phyloP scores from a whole-genome alignment of 2,329 filamentous ascomycete genomes.

The Colletotrichum noveboracense region DNA sequence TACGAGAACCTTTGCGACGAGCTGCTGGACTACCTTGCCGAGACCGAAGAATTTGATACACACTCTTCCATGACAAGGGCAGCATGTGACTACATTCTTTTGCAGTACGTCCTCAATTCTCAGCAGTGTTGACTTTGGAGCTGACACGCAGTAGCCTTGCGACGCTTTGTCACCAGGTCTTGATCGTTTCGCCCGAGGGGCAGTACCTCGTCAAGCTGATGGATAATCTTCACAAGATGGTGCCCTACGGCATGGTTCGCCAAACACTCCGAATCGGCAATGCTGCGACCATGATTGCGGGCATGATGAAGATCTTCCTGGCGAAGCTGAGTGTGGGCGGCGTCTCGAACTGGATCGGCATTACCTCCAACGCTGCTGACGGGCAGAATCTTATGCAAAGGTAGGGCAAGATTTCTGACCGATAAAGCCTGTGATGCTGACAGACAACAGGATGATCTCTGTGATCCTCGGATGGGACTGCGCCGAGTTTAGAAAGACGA shows the following conservation, averaged over 20 bases:
- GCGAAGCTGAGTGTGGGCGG: conserved; percentile 79
- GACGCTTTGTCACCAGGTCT: conserved; percentile 75
- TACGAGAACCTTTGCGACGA: conserved; percentile 72
- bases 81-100: conserved; percentile 68
- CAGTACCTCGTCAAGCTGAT: conserved; percentile 75
- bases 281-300: conserved; percentile 81
- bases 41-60: conserved; percentile 67
- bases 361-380: conserved; percentile 74
- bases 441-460: conserved; percentile 66
- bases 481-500: conserved; percentile 69
- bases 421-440: conserved; percentile 9
- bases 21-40: conserved; percentile 64
- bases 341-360: conserved; percentile 79
- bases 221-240: conserved; percentile 71
- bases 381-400: conserved; percentile 81
- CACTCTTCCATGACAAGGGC: conserved; percentile 67
- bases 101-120: conserved; percentile 61
- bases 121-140: neutral
- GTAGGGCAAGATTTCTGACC: conserved; percentile 29
- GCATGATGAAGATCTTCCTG: conserved; percentile 73
- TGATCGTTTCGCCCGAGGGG: conserved; percentile 76
- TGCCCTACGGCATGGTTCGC: conserved; percentile 74
- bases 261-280: conserved; percentile 80
- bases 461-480: conserved; percentile 77
- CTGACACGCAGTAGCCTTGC: conserved; percentile 58